These are phyloP conservation scores for Juncus inflexus DNA, from an alignment of 176 grass and related monocot species.

Conservation along the genomic window DNA sequence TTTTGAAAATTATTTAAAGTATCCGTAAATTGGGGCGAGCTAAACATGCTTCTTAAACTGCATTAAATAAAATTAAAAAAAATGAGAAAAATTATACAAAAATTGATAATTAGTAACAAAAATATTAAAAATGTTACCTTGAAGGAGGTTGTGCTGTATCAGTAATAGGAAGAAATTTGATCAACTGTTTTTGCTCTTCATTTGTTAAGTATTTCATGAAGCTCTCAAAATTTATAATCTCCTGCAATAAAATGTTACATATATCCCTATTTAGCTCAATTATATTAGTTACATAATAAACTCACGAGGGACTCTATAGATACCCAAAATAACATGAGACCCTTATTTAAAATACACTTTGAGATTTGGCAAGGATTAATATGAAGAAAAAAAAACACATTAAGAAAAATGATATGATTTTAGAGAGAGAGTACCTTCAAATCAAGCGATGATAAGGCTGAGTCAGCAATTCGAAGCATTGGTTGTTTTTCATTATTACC, in stretches of 20 bases:
- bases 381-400: no score
- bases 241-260: conserved; percentile 38
- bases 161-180: conserved; percentile 53
- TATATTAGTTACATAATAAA: conserved; percentile 12
- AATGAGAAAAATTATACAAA: neutral
- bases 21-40: conserved; percentile 48
- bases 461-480: conserved; percentile 15
- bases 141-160: conserved; percentile 38
- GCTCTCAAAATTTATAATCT: conserved; percentile 50
- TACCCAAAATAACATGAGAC: no score
- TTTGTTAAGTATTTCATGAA: conserved; percentile 51
- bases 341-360: no score
- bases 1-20: conserved; percentile 49
- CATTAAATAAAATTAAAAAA: conserved; percentile 28
- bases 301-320: neutral
- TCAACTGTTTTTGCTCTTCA: conserved; percentile 49
- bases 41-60: conserved; percentile 63
- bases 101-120: conserved; percentile 5
- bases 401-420: neutral
- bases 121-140: conserved; percentile 33
- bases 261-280: conserved; percentile 6
- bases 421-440: conserved; percentile 30
- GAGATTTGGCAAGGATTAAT: no score
- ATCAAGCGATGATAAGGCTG: conserved; percentile 6
- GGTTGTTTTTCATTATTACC: conserved; percentile 20